A percentile compares a stretch with the other conserved stretches of the same genome.
These are phyloP conservation scores for Tirmania nivea DNA, from an alignment of 495 filamentous ascomycete genomes.

Conservation along the genomic window DNA sequence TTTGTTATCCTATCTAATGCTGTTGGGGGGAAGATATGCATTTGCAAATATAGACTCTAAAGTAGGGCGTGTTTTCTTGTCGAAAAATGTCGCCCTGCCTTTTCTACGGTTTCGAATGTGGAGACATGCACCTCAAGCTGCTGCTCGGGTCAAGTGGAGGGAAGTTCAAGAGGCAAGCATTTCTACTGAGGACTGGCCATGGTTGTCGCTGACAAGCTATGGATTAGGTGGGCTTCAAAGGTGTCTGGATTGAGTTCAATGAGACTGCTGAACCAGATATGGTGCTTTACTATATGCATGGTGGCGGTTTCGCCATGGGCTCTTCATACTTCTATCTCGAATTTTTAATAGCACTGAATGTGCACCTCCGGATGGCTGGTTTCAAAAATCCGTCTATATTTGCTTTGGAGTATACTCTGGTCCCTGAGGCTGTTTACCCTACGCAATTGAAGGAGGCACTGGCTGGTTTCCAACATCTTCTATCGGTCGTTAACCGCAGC, in stretches of 20 bases:
- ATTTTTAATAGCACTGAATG: conserved; percentile 46
- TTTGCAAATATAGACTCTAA: conserved; percentile 44
- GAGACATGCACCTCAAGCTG: conserved; percentile 27
- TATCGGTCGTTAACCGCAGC: conserved; percentile 31
- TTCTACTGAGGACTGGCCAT: no score
- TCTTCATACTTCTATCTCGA: conserved; percentile 62
- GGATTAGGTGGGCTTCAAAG: conserved; percentile 25
- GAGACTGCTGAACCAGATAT: conserved; percentile 36
- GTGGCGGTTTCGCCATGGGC: conserved; percentile 63
- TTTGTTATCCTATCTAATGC: no score
- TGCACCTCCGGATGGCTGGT: conserved; percentile 32
- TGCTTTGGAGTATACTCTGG: conserved; percentile 54
- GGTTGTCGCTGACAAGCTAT: no score
- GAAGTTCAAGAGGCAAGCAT: no score
- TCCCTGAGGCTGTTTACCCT: conserved; percentile 50
- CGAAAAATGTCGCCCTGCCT: conserved; percentile 44
- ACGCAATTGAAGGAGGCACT: conserved; percentile 43
- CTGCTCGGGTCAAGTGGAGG: neutral
- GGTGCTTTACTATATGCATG: conserved; percentile 53
- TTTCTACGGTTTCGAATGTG: conserved; percentile 54
- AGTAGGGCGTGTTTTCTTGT: conserved; percentile 53
- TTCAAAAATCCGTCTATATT: conserved; percentile 58
- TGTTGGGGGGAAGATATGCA: conserved; percentile 23
- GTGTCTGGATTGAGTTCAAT: conserved; percentile 39
- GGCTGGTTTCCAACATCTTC: conserved; percentile 41